A percentile compares a stretch with the other conserved stretches of the same genome.
These are phyloP conservation scores for Logfia minima DNA, from an alignment of 129 eudicot species.

Conservation along the genomic window DNA sequence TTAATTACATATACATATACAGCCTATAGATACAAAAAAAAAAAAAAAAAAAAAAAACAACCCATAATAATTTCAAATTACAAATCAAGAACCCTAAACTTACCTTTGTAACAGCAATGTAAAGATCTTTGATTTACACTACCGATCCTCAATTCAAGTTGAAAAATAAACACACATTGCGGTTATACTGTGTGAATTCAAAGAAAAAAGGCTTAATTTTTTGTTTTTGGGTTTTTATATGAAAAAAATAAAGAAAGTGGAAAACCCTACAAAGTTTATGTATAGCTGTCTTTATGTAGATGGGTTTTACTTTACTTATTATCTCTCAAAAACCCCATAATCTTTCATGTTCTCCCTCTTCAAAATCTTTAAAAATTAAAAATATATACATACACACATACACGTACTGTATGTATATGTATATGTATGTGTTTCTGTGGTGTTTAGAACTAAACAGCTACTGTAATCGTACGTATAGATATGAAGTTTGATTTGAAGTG, in stretches of 20 bases:
- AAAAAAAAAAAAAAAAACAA: no score
- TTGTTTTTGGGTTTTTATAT: constrained; percentile 15
- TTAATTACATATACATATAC: background rate
- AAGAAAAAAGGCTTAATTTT: constrained; percentile 20
- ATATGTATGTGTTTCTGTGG: background rate
- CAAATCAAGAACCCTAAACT: constrained; percentile 25
- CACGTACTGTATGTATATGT: background rate
- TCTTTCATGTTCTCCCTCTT: constrained; percentile 45
- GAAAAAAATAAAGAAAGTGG: constrained; percentile 19
- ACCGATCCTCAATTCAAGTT: constrained; percentile 42
- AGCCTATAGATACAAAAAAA: background rate
- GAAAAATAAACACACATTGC: constrained; percentile 50
- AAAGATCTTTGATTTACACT: constrained; percentile 52
- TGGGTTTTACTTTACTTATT: constrained; percentile 53
- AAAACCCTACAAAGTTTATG: constrained; percentile 46
- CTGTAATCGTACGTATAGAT: constrained; percentile 13
- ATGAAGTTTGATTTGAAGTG: constrained; percentile 3
- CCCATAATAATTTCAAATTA: background rate
- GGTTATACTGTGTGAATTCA: constrained; percentile 8
- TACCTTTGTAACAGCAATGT: constrained; percentile 34
- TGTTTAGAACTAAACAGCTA: constrained; percentile 6
- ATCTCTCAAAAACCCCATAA: constrained; percentile 43
- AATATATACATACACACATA: background rate
- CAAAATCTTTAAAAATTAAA: constrained; percentile 17
- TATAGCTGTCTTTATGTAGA: constrained; percentile 28